These are phyloP conservation scores for Guyanaporus albipodus DNA, from an alignment of 768 basidiomycete species.

Conservation along the genomic window DNA sequence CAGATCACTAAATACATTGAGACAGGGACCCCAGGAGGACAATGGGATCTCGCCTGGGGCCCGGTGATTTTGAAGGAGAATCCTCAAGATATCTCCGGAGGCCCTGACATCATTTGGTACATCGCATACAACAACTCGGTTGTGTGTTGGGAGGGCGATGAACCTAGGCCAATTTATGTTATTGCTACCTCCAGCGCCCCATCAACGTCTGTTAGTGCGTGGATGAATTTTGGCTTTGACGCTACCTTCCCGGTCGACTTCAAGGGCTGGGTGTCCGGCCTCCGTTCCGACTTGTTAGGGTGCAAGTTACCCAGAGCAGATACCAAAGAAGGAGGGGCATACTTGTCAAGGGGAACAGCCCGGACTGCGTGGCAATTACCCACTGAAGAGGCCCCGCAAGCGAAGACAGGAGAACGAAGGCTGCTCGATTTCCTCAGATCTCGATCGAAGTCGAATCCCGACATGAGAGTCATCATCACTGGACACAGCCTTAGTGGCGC, in stretches of 20 bases:
- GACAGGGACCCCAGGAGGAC: not conserved
- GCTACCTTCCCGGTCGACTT: conserved; percentile 5
- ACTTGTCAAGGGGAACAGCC: conserved; percentile 3
- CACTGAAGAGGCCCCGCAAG: not conserved
- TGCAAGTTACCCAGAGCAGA: not conserved
- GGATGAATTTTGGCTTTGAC: conserved; percentile 6
- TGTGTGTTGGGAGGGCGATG: not conserved
- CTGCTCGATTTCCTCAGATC: conserved; percentile 4
- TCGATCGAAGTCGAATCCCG: not conserved
- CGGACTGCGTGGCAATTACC: not conserved
- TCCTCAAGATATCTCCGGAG: not conserved
- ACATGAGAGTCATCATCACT: conserved; percentile 5
- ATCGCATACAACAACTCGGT: conserved; percentile 4
- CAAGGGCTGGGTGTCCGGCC: conserved; percentile 2
- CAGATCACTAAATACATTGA: not conserved
- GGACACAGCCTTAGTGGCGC: conserved; percentile 13
- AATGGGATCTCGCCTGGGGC: conserved; percentile 13
- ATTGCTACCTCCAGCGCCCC: conserved; percentile 10
- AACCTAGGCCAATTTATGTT: conserved; percentile 5
- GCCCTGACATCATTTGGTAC: conserved; percentile 10
- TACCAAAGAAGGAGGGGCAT: not conserved
- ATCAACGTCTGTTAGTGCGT: not conserved
- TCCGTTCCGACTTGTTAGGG: not conserved
- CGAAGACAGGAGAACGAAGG: not conserved
- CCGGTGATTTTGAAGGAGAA: conserved; percentile 6